phyloP scores from a whole-genome alignment of 2,329 filamentous ascomycete genomes.

The Penicillium nordicum region DNA sequence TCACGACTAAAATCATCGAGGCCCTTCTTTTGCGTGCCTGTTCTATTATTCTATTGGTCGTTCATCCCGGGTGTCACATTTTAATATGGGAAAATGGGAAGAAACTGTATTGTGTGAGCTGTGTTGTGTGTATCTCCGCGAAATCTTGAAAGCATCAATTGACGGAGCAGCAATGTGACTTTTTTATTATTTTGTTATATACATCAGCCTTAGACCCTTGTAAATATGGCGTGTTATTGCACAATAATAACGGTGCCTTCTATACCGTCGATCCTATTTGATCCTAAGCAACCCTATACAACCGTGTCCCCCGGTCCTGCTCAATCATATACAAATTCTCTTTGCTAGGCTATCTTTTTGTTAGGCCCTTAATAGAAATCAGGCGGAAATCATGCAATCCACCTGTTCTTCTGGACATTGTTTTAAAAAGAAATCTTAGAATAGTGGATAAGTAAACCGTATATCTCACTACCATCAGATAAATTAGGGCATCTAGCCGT shows the following conservation, averaged over 20 bases:
- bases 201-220: background rate
- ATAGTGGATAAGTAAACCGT: too few relatives aligned
- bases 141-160: background rate
- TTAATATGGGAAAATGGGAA: background rate
- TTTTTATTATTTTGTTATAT: background rate
- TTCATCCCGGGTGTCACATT: constrained; percentile 19
- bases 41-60: constrained; percentile 16
- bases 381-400: too few relatives aligned
- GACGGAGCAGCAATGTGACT: background rate
- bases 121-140: background rate
- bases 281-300: background rate
- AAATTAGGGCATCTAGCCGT: background rate
- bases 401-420: too few relatives aligned
- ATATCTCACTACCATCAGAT: too few relatives aligned
- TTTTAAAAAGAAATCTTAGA: too few relatives aligned
- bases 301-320: too few relatives aligned
- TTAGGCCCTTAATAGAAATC: too few relatives aligned
- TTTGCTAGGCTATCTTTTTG: too few relatives aligned
- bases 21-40: constrained; percentile 2
- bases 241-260: too few relatives aligned
- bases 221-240: background rate
- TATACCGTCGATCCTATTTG: too few relatives aligned
- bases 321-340: too few relatives aligned
- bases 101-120: background rate
- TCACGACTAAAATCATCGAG: constrained; percentile 21